Evolutionary conservation across 2,329 filamentous ascomycete genomes (phyloP).

Genomic region (Diaporthe ampelina): DNA sequence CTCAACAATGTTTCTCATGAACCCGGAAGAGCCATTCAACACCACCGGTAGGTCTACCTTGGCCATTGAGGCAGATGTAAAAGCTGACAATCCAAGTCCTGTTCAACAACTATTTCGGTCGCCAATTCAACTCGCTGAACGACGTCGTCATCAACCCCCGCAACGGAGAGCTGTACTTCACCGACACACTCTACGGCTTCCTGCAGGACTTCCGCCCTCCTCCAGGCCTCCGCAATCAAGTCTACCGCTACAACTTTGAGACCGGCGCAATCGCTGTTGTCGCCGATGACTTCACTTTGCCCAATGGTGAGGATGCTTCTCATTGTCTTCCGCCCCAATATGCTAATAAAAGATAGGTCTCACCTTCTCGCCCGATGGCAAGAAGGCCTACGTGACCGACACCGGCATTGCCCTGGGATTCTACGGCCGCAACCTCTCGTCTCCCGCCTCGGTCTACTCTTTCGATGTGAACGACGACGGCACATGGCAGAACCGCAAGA

Average conservation of each 20-base stretch:
- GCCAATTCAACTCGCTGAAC: conserved; percentile 72
- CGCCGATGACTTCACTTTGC: conserved; percentile 68
- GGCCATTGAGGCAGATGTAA: background rate
- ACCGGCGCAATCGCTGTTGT: conserved; percentile 67
- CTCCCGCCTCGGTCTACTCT: conserved; percentile 62
- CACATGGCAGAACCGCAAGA: conserved; percentile 59
- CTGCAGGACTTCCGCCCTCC: conserved; percentile 69
- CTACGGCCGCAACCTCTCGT: conserved; percentile 56
- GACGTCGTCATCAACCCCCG: conserved; percentile 67
- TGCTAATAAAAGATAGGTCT: conserved; percentile 52
- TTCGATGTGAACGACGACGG: conserved; percentile 58
- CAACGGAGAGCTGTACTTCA: conserved; percentile 73
- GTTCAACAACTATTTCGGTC: conserved; percentile 72
- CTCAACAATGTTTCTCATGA: conserved; percentile 58
- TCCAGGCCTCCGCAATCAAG: conserved; percentile 68
- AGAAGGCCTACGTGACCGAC: conserved; percentile 66
- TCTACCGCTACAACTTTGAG: conserved; percentile 67
- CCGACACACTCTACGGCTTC: conserved; percentile 72
- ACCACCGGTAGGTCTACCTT: conserved; percentile 50
- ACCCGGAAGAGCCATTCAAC: conserved; percentile 63
- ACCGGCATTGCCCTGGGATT: conserved; percentile 61
- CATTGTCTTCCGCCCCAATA: background rate
- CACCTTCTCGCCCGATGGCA: conserved; percentile 66
- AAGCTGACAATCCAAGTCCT: conserved; percentile 52
- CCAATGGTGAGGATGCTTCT: conserved; percentile 59